A percentile compares a stretch with the other conserved stretches of the same genome.
These are phyloP conservation scores for Ogataea corticis DNA, from an alignment of 805 yeast genomes.

Conservation along the genomic window DNA sequence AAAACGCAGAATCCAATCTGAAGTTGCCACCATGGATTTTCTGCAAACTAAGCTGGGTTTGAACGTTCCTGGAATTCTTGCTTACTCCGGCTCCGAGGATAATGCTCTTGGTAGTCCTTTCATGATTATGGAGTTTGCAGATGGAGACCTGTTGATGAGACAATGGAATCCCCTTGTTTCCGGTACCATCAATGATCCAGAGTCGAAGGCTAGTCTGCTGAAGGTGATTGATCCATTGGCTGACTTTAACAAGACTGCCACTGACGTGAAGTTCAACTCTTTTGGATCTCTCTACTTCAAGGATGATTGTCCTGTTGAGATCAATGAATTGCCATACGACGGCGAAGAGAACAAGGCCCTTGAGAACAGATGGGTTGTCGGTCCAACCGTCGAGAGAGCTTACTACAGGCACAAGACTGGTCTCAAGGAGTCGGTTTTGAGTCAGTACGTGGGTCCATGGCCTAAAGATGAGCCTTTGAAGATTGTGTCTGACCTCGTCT, in stretches of 20 bases:
- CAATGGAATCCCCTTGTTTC: constrained; percentile 83
- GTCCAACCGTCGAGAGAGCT: constrained; percentile 81
- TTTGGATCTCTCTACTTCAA: constrained; percentile 84
- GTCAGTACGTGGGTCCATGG: constrained; percentile 78
- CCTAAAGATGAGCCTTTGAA: constrained; percentile 54
- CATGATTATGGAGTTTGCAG: constrained; percentile 75
- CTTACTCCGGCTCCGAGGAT: constrained; percentile 59
- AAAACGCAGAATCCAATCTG: constrained; percentile 73
- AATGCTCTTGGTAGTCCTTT: constrained; percentile 75
- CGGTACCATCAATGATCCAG: constrained; percentile 53
- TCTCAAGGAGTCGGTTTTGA: constrained; percentile 50
- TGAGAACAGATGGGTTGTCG: constrained; percentile 79
- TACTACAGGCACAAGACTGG: constrained; percentile 68
- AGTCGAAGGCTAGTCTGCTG: constrained; percentile 50
- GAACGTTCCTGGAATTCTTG: constrained; percentile 70
- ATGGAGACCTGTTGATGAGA: constrained; percentile 83
- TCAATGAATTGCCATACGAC: constrained; percentile 44
- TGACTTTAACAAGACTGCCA: constrained; percentile 38
- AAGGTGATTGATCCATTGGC: constrained; percentile 72
- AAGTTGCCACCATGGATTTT: constrained; percentile 93
- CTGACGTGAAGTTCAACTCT: constrained; percentile 57
- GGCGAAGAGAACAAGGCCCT: constrained; percentile 60
- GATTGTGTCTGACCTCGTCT: constrained; percentile 62
- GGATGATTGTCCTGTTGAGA: constrained; percentile 53
- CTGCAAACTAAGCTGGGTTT: constrained; percentile 61